These are phyloP conservation scores for Calonectria fujianensis DNA, from an alignment of 2,329 filamentous ascomycete species.

Conservation along the genomic window DNA sequence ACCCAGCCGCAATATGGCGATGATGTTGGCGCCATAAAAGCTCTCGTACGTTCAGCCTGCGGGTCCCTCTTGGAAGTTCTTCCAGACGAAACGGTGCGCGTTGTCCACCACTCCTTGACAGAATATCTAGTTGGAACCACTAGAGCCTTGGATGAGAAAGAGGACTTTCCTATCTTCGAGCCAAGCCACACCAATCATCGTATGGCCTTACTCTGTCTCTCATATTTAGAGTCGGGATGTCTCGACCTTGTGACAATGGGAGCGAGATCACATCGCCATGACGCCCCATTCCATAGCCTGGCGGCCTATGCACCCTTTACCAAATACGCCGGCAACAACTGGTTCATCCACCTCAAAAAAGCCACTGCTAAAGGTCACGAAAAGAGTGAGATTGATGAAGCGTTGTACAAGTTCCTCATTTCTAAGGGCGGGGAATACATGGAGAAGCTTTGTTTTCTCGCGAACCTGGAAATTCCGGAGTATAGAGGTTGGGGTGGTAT, in stretches of 20 bases:
- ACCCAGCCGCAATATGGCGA: background rate
- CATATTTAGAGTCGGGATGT: background rate
- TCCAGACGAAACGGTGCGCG: conserved; percentile 65
- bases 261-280: too few species aligned
- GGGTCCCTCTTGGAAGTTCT: conserved; percentile 67
- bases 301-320: too few species aligned
- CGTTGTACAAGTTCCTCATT: too few species aligned
- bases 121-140: conserved; percentile 61
- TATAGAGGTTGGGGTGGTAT: too few species aligned
- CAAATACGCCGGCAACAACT: too few species aligned
- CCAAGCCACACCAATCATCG: background rate
- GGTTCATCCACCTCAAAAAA: too few species aligned
- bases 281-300: too few species aligned
- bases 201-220: background rate
- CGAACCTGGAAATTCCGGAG: too few species aligned
- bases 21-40: conserved; percentile 55
- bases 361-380: too few species aligned
- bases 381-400: too few species aligned
- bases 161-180: background rate
- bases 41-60: conserved; percentile 62
- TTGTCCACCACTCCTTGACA: conserved; percentile 70
- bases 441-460: too few species aligned
- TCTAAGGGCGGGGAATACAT: too few species aligned
- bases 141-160: background rate
- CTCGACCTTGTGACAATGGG: background rate